These are phyloP conservation scores for Crucihimalaya himalaica DNA, from an alignment of 345 rosid species.

Conservation along the genomic window DNA sequence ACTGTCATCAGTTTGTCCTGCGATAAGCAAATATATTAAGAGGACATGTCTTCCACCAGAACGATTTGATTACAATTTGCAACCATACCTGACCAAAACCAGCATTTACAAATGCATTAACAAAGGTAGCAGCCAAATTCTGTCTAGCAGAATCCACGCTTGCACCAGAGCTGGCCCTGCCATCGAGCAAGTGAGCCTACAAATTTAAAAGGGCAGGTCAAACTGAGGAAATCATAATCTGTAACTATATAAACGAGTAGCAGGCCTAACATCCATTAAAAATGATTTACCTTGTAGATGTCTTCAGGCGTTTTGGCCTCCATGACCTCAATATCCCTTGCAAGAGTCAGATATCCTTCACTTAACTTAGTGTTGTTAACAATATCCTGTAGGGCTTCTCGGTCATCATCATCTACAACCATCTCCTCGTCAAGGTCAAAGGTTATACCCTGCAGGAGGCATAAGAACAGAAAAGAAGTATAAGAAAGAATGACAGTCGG, in stretches of 20 bases:
- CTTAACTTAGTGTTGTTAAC: conserved; percentile 77
- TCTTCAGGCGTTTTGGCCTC: conserved; percentile 98
- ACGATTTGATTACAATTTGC: background rate
- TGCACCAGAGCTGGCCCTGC: conserved; percentile 82
- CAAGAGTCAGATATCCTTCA: conserved; percentile 96
- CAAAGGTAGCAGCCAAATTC: conserved; percentile 97
- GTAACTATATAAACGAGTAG: conserved; percentile 3
- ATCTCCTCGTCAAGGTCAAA: conserved; percentile 81
- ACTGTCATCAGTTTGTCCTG: conserved; percentile 96
- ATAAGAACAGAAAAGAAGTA: background rate
- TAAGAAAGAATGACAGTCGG: conserved; percentile 10
- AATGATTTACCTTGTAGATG: conserved; percentile 74
- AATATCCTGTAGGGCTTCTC: conserved; percentile 76
- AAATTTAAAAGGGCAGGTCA: conserved; percentile 19
- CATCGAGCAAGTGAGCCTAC: conserved; percentile 97
- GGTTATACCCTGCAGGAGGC: conserved; percentile 60
- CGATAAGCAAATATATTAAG: conserved; percentile 22
- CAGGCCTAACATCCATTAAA: conserved; percentile 11
- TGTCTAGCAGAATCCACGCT: conserved; percentile 94
- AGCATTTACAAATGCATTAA: conserved; percentile 98
- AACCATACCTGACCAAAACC: conserved; percentile 89
- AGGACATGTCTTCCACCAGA: background rate
- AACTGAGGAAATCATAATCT: conserved; percentile 17
- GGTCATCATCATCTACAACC: conserved; percentile 69
- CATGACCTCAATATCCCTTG: conserved; percentile 99